A percentile compares a stretch with the other conserved stretches of the same genome.
Conservation (phyloP, 805 yeast species). For the Yarrowia sp. region DNA sequence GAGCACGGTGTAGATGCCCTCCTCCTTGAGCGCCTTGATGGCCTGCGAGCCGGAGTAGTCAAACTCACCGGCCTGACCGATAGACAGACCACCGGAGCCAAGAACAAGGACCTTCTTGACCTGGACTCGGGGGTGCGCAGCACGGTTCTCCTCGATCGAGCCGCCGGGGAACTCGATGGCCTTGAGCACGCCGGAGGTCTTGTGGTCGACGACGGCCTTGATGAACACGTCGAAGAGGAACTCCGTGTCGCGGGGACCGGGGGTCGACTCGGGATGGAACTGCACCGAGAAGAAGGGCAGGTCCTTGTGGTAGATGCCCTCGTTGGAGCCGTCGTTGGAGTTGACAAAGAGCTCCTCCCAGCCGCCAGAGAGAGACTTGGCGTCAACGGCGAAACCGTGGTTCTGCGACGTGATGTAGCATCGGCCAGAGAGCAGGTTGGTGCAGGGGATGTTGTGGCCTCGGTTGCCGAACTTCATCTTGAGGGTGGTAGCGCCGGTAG, state of each 20-base stretch:
- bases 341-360: slow-evolving; percentile 96
- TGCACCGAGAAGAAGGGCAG: slow-evolving; percentile 96
- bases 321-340: slow-evolving; percentile 96
- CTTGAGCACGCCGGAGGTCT: slow-evolving; percentile 50
- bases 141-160: slow-evolving; percentile 63
- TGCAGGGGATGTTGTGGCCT: slow-evolving; percentile 97
- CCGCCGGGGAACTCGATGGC: slow-evolving; percentile 94
- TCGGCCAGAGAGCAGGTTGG: slow-evolving; percentile 83
- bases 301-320: slow-evolving; percentile 89
- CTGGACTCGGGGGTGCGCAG: slow-evolving; percentile 71
- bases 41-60: slow-evolving; percentile 99
- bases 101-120: slow-evolving; percentile 90
- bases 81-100: slow-evolving; percentile 97
- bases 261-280: slow-evolving; percentile 98
- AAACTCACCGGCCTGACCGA: slow-evolving; percentile 99
- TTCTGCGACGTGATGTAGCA: slow-evolving; percentile 99
- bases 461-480: slow-evolving; percentile 98
- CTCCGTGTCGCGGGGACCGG: slow-evolving; percentile 99
- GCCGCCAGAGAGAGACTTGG: slow-evolving; percentile 63
- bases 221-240: slow-evolving; percentile 93
- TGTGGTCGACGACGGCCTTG: slow-evolving; percentile 62
- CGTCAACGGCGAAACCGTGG: slow-evolving; percentile 97
- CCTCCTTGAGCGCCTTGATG: slow-evolving; percentile 96
- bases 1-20: slow-evolving; percentile 91
- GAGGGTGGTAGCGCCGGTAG: slow-evolving; percentile 88